A percentile compares a stretch with the other conserved stretches of the same genome.
Conservation (phyloP, 192 early-diverging fungal genomes). For the Backusella morwellensis region DNA sequence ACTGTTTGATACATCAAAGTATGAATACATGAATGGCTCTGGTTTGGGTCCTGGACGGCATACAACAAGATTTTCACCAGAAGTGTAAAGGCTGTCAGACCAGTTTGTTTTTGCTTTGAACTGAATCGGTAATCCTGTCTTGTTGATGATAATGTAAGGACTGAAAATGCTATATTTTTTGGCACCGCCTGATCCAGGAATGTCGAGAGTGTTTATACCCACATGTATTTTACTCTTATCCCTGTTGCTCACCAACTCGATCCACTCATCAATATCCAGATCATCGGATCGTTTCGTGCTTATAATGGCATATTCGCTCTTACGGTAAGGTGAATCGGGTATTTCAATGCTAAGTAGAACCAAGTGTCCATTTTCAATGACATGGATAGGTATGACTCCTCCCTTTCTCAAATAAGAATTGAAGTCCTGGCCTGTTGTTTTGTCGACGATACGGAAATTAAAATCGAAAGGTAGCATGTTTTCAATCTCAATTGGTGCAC, state of each 20-base stretch:
- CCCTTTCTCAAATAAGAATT: constrained; percentile 65
- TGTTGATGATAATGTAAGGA: constrained; percentile 94
- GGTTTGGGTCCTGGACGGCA: constrained; percentile 27
- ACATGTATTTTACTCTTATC: constrained; percentile 58
- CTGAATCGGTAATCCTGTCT: constrained; percentile 75
- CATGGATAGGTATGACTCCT: constrained; percentile 73
- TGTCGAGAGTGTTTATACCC: constrained; percentile 60
- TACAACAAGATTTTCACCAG: constrained; percentile 56
- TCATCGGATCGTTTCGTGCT: constrained; percentile 80
- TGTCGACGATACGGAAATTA: constrained; percentile 77
- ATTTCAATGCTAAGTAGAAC: constrained; percentile 75
- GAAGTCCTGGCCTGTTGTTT: constrained; percentile 66
- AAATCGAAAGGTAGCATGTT: constrained; percentile 92
- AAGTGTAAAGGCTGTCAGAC: constrained; percentile 66
- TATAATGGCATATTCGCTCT: constrained; percentile 85
- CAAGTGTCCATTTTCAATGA: constrained; percentile 79
- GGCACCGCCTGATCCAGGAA: constrained; percentile 65
- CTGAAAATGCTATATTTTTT: constrained; percentile 88
- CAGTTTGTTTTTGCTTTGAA: constrained; percentile 84
- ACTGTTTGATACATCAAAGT: constrained; percentile 77
- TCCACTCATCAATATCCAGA: constrained; percentile 67
- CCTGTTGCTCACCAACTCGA: constrained; percentile 46
- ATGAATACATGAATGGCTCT: constrained; percentile 91
- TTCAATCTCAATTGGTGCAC: constrained; percentile 85
- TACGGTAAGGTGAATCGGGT: constrained; percentile 63